phyloP scores from a whole-genome alignment of 768 basidiomycete species.

The Serendipita sp. region DNA sequence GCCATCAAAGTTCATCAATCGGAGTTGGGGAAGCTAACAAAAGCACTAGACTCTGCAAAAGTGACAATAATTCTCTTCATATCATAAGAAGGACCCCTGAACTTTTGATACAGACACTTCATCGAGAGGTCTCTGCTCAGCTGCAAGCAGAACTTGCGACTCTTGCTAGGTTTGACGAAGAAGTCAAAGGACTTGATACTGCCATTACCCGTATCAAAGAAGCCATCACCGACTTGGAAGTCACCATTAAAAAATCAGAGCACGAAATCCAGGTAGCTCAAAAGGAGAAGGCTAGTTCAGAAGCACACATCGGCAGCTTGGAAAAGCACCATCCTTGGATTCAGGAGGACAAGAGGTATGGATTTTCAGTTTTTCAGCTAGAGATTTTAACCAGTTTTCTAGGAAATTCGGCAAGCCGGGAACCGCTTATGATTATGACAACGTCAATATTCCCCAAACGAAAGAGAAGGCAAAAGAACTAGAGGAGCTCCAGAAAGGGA shows the following conservation, averaged over 20 bases:
- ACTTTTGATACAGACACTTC: slow-evolving; percentile 27
- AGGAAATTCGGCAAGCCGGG: slow-evolving; percentile 76
- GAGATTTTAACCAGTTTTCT: neutral
- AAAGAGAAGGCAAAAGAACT: slow-evolving; percentile 56
- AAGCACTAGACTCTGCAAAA: slow-evolving; percentile 32
- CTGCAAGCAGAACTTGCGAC: slow-evolving; percentile 78
- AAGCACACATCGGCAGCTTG: slow-evolving; percentile 39
- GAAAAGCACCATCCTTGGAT: slow-evolving; percentile 87
- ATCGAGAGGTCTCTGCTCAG: slow-evolving; percentile 49
- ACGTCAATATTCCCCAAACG: slow-evolving; percentile 42
- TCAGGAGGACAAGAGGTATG: slow-evolving; percentile 68
- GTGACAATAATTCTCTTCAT: slow-evolving; percentile 17
- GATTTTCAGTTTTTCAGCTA: slow-evolving; percentile 10
- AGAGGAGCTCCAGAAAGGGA: slow-evolving; percentile 58
- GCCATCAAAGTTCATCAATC: slow-evolving; percentile 30
- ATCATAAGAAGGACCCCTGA: neutral
- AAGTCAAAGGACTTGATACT: slow-evolving; percentile 67
- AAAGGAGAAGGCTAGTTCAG: slow-evolving; percentile 48
- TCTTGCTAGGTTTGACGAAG: slow-evolving; percentile 73
- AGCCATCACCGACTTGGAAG: slow-evolving; percentile 47
- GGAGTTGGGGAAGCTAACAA: slow-evolving; percentile 45
- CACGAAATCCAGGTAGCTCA: slow-evolving; percentile 46
- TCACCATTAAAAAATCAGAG: slow-evolving; percentile 47
- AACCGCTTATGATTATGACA: slow-evolving; percentile 65
- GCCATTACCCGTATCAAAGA: slow-evolving; percentile 72